phyloP scores from a whole-genome alignment of 2,329 filamentous ascomycete genomes.

The Fusarium newnesense region DNA sequence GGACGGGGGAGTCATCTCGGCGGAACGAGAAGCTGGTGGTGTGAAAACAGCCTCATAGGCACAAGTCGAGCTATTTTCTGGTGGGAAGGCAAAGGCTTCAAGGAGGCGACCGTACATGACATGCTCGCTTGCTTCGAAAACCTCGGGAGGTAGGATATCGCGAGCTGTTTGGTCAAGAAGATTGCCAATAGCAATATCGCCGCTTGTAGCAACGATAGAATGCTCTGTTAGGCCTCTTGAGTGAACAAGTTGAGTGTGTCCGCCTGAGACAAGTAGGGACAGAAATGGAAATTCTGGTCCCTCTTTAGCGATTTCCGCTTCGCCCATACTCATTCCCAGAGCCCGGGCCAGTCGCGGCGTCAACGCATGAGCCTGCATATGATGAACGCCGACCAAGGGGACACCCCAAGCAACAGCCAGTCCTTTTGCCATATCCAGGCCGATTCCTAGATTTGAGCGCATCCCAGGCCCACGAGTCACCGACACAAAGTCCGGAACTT shows the following conservation, averaged over 20 bases:
- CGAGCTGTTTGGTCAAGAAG: slow-evolving; percentile 89
- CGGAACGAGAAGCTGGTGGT: slow-evolving; percentile 65
- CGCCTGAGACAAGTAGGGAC: slow-evolving; percentile 88
- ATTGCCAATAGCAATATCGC: slow-evolving; percentile 90
- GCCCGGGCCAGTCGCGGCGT: slow-evolving; percentile 82
- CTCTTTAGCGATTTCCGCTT: not conserved
- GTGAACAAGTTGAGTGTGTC: slow-evolving; percentile 87
- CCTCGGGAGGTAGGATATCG: slow-evolving; percentile 71
- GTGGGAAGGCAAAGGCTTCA: slow-evolving; percentile 80
- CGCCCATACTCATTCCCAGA: slow-evolving; percentile 53
- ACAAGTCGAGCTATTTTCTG: slow-evolving; percentile 10
- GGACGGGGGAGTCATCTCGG: slow-evolving; percentile 62
- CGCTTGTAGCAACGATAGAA: slow-evolving; percentile 75
- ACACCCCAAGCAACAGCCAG: slow-evolving; percentile 84
- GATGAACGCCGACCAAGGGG: slow-evolving; percentile 87
- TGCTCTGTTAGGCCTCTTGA: slow-evolving; percentile 77
- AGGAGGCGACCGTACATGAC: slow-evolving; percentile 85
- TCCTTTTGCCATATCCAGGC: slow-evolving; percentile 87
- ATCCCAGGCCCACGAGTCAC: slow-evolving; percentile 94
- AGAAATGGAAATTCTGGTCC: slow-evolving; percentile 82
- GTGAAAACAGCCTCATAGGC: slow-evolving; percentile 60
- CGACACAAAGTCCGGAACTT: slow-evolving; percentile 82
- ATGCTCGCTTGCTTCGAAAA: slow-evolving; percentile 64
- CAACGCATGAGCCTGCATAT: slow-evolving; percentile 97
- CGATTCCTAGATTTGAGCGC: slow-evolving; percentile 79